Conservation (phyloP, 2,329 filamentous ascomycete genomes). For the Septoria petroselini region DNA sequence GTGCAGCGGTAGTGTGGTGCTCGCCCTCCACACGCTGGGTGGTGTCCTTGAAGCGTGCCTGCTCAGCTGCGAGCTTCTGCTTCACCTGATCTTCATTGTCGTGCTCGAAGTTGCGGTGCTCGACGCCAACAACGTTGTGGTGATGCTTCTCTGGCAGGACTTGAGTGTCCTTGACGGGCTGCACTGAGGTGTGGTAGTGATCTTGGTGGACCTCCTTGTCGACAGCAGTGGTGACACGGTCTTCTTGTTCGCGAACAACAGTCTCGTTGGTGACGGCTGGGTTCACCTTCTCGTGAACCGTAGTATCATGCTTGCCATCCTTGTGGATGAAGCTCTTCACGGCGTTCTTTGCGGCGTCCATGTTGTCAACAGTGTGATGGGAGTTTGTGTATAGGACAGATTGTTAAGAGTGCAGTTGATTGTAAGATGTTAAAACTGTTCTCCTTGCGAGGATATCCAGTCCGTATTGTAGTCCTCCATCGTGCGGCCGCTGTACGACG, state of each 20-base stretch:
- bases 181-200: conserved; percentile 67
- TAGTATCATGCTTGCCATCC: conserved; percentile 66
- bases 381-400: background rate
- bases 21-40: conserved; percentile 48
- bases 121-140: conserved; percentile 57
- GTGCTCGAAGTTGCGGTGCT: conserved; percentile 62
- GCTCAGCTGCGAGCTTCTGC: conserved; percentile 52
- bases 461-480: conserved; percentile 7
- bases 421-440: background rate
- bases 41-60: conserved; percentile 54
- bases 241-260: conserved; percentile 51
- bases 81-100: conserved; percentile 53
- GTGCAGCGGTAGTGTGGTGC: conserved; percentile 49
- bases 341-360: conserved; percentile 65
- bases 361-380: conserved; percentile 39
- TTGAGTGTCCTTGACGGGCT: conserved; percentile 59
- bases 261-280: conserved; percentile 50
- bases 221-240: conserved; percentile 59
- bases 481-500: conserved; percentile 5
- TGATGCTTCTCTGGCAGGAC: conserved; percentile 61
- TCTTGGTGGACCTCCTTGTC: conserved; percentile 70
- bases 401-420: background rate
- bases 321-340: conserved; percentile 59
- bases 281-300: conserved; percentile 63
- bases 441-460: background rate